Evolutionary conservation across 208 protist species (phyloP), one percentile per base, ranked within the genome.

Genomic region (Wallacemonas rigidus): DNA sequence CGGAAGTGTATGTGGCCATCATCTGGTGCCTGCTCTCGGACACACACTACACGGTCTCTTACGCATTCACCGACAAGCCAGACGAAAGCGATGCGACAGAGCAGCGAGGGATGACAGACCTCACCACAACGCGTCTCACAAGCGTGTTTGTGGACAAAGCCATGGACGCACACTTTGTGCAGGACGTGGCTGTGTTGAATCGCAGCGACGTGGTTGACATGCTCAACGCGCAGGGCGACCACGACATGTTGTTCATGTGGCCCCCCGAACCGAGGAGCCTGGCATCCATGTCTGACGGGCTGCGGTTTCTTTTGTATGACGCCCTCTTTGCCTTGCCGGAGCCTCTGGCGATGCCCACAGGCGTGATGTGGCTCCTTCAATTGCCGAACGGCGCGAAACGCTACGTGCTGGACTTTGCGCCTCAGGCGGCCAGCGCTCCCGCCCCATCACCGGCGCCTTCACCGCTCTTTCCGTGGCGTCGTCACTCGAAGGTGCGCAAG

Each of bases 311-410:
- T 40, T 81, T 86, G 69, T 94, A 90, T 67, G 70, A 88, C 70
- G 84, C 80, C 44, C 80, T 94, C 54, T 94, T 94, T 77, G 62
- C 74, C 3, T 50, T 92, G 40, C 85, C 87, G 4, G n/a, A 65
- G 43, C 11, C 40, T 0, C 12, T 86, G 12, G 53, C 72, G 39
- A 41, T 81, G 26, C 38, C 53, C 2, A 53, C 14, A 14, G 35
- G 68, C 39, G 60, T 65, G 14, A 64, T 79, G 12, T 78, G 81
- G 51, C 69, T 86, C 5, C 77, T 90, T n/a, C 36, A 76, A 4
- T 55, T 94, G 2, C 79, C 76, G 17, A 85, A 88, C 44, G 69
- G 81, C 48, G 11, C 55, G 14, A 58, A 64, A n/a, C 79, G 81
- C 39, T 90, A 75, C 76, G 57, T 78, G 40, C 40, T 87, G 2